Percentiles rank a stretch among this genome's conserved stretches.
phyloP scores from a whole-genome alignment of 73 alveolate species.

The Symbiodinium pilosum region DNA sequence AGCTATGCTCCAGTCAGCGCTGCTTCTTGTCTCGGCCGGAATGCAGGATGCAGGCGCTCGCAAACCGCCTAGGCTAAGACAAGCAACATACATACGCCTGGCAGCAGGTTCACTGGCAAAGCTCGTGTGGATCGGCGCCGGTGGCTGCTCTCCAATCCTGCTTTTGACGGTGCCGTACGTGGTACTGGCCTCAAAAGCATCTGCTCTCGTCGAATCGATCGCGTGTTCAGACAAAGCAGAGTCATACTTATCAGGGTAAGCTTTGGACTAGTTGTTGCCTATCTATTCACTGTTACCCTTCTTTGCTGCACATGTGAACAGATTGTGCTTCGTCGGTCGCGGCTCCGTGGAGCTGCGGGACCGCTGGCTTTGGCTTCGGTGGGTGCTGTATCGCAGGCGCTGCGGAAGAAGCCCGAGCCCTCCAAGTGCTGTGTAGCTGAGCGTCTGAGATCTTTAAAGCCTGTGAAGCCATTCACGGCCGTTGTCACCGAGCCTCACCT shows the following conservation, averaged over 20 bases:
- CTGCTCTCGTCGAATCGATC: too few relatives aligned
- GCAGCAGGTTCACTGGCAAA: neutral
- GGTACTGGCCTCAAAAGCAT: neutral
- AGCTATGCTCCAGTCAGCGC: constrained; percentile 21
- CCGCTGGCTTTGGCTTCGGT: neutral
- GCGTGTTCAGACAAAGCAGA: too few relatives aligned
- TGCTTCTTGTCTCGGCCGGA: neutral
- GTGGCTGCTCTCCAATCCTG: neutral
- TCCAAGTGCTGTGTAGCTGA: too few relatives aligned
- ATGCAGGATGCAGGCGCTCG: neutral
- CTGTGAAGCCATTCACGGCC: too few relatives aligned
- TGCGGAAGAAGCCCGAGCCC: too few relatives aligned
- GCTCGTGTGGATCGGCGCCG: constrained; percentile 6
- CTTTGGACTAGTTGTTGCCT: too few relatives aligned
- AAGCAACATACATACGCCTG: too few relatives aligned
- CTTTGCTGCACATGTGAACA: too few relatives aligned
- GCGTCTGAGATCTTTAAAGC: too few relatives aligned
- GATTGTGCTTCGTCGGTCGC: neutral
- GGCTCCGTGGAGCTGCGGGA: neutral
- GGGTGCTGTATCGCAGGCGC: constrained; percentile 4
- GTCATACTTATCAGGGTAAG: too few relatives aligned
- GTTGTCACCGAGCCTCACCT: too few relatives aligned
- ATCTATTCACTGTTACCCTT: too few relatives aligned
- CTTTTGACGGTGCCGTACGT: neutral
- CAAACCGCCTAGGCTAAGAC: neutral